Evolutionary conservation across 2,329 filamentous ascomycete species (phyloP).

Genomic region (Cladosporium colombiae): DNA sequence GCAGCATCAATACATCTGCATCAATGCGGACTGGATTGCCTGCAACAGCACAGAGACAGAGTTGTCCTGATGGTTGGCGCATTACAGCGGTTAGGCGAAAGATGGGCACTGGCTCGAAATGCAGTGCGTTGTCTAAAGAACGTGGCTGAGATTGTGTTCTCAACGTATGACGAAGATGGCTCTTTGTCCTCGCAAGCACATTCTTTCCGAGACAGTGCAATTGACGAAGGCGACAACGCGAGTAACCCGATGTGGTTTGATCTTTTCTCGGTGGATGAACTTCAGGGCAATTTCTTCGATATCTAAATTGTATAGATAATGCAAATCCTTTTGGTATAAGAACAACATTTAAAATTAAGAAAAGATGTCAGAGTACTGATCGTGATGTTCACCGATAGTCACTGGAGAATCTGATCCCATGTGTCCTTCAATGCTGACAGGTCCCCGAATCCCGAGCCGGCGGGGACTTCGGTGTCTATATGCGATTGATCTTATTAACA

Average conservation of each 20-base stretch:
- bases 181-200: not conserved
- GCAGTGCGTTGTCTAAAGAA: conserved; percentile 73
- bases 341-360: accelerated
- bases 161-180: not conserved
- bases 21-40: conserved; percentile 57
- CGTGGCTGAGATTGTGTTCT: conserved; percentile 66
- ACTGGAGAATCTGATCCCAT: not conserved
- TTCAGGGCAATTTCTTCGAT: not conserved
- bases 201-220: conserved; percentile 11
- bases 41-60: conserved; percentile 66
- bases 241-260: conserved; percentile 14
- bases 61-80: conserved; percentile 76
- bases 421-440: not conserved
- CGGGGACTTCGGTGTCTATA: not conserved
- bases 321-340: not conserved
- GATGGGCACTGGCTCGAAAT: conserved; percentile 71
- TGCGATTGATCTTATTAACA: not conserved
- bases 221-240: not conserved
- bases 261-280: conserved; percentile 2
- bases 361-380: not conserved
- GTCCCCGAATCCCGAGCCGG: not conserved
- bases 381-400: not conserved
- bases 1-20: conserved; percentile 60
- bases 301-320: not conserved
- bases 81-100: conserved; percentile 64